Conservation (phyloP, 2,329 filamentous ascomycete genomes). For the Rutstroemia sp. region DNA sequence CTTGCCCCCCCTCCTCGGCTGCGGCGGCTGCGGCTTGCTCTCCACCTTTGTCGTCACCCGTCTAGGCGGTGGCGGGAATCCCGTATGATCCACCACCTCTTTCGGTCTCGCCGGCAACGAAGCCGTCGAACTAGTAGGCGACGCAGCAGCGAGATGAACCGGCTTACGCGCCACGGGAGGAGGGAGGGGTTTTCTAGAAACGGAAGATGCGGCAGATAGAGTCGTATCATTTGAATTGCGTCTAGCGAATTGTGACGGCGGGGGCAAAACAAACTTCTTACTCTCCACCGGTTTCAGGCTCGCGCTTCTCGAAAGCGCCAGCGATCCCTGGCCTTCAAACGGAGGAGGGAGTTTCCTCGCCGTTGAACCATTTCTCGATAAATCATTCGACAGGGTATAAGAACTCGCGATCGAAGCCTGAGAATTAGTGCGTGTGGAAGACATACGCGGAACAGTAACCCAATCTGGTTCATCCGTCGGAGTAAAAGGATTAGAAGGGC, state of each 20-base stretch:
- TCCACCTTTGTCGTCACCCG: conserved; percentile 14
- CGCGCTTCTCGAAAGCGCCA: background rate
- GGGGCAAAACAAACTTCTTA: conserved; percentile 11
- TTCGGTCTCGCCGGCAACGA: conserved; percentile 13
- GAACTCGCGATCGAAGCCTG: conserved; percentile 1
- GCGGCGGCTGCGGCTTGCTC: conserved; percentile 21
- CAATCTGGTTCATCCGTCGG: conserved; percentile 73
- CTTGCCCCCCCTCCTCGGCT: conserved; percentile 17
- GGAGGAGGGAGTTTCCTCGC: conserved; percentile 27
- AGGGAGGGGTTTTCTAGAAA: conserved; percentile 26
- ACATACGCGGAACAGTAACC: conserved; percentile 51
- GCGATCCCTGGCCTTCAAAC: conserved; percentile 13
- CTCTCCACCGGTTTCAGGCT: too few relatives aligned
- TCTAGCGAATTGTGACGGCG: conserved; percentile 14
- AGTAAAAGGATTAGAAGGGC: conserved; percentile 76
- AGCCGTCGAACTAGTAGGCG: conserved; percentile 15
- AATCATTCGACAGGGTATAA: conserved; percentile 14
- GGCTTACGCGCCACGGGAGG: conserved; percentile 28
- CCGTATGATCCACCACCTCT: conserved; percentile 9
- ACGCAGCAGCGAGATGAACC: conserved; percentile 23
- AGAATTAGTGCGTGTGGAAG: conserved; percentile 7
- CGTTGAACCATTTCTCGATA: conserved; percentile 11
- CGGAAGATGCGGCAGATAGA: conserved; percentile 17
- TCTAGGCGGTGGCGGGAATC: conserved; percentile 21
- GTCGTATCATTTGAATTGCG: conserved; percentile 24